These are phyloP conservation scores for Exserohilum turcica DNA, from an alignment of 2,329 filamentous ascomycete genomes.

Conservation along the genomic window DNA sequence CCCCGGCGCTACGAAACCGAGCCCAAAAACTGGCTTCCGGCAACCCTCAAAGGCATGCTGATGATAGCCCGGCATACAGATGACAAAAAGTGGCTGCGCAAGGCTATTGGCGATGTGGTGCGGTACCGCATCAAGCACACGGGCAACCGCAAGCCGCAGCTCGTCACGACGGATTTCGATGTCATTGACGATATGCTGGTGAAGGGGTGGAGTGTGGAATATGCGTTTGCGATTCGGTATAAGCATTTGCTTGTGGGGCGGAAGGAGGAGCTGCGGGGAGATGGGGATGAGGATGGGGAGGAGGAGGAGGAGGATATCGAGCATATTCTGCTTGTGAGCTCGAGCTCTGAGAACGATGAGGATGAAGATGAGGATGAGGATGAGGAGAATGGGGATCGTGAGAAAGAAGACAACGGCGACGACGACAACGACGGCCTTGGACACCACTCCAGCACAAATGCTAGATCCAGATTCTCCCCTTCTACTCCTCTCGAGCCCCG, in stretches of 20 bases:
- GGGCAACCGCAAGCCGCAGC: constrained; percentile 40
- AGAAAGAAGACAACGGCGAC: constrained; percentile 6
- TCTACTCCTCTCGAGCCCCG: not conserved
- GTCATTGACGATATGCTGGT: constrained; percentile 42
- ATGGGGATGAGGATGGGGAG: no score
- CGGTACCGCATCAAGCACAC: constrained; percentile 39
- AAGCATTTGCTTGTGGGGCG: constrained; percentile 38
- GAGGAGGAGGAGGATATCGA: constrained; percentile 35
- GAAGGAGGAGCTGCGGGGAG: no score
- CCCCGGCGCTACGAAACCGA: constrained; percentile 32
- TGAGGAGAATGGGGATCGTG: no score
- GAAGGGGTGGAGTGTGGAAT: constrained; percentile 28
- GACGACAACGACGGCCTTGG: not conserved
- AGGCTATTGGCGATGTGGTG: constrained; percentile 36
- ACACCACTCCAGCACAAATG: no score
- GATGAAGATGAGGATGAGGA: constrained; percentile 2
- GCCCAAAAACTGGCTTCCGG: constrained; percentile 38
- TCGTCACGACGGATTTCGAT: constrained; percentile 41
- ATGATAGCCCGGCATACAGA: constrained; percentile 30
- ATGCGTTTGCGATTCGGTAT: constrained; percentile 37
- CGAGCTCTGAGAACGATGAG: constrained; percentile 14
- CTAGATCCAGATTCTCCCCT: no score
- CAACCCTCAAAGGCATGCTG: constrained; percentile 35
- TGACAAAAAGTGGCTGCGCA: constrained; percentile 29
- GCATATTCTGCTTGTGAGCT: constrained; percentile 21